These are phyloP conservation scores for Ophiostoma populinum DNA, from an alignment of 2,329 filamentous ascomycete species.

Conservation along the genomic window DNA sequence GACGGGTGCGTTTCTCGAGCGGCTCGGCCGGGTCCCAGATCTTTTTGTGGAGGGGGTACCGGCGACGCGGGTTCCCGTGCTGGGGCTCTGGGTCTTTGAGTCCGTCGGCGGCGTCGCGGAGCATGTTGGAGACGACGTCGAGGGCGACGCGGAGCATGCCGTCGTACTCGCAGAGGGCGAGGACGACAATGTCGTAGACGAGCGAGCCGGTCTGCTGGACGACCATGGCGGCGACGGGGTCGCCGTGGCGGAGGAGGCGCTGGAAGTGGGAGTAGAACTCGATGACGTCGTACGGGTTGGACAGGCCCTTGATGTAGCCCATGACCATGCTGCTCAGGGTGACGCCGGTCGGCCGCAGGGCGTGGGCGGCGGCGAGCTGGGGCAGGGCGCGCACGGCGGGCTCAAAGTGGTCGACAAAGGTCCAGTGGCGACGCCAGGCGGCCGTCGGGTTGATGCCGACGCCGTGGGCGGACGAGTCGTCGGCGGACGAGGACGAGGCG, in stretches of 20 bases:
- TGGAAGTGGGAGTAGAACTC: conserved; percentile 31
- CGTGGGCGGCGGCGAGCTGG: conserved; percentile 5
- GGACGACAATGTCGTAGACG: conserved; percentile 33
- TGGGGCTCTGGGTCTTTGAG: neutral
- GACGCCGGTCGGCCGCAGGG: conserved; percentile 19
- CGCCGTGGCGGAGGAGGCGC: conserved; percentile 20
- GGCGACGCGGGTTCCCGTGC: neutral
- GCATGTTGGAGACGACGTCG: conserved; percentile 33
- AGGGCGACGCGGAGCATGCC: conserved; percentile 26
- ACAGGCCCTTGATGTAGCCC: conserved; percentile 26
- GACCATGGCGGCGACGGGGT: conserved; percentile 20
- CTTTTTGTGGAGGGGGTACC: neutral
- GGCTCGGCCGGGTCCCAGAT: neutral
- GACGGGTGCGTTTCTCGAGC: too few relatives aligned
- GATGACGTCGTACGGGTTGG: conserved; percentile 23
- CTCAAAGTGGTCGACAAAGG: conserved; percentile 9
- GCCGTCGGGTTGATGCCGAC: neutral
- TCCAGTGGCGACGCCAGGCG: conserved; percentile 6
- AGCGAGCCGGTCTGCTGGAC: conserved; percentile 24
- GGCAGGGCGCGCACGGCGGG: conserved; percentile 11
- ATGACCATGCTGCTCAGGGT: conserved; percentile 30
- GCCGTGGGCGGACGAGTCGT: neutral
- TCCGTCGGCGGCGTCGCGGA: conserved; percentile 19
- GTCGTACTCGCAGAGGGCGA: conserved; percentile 26
- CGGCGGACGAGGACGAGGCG: neutral